phyloP scores from a whole-genome alignment of 2,329 filamentous ascomycete species.

The Colletotrichum horii region DNA sequence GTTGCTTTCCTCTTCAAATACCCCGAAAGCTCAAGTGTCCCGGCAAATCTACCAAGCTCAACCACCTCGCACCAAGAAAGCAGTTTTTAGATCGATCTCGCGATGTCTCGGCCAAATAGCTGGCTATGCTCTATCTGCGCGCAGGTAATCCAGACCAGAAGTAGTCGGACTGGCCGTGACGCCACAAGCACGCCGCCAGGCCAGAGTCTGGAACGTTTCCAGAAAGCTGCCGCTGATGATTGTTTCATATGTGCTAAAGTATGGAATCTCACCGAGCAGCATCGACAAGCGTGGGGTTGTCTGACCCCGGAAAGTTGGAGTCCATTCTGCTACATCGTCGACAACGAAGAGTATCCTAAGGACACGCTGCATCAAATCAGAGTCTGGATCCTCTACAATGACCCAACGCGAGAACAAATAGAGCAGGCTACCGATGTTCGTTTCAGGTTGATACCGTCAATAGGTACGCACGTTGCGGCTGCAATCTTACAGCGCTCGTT shows the following conservation, averaged over 20 bases:
- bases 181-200: rapidly evolving
- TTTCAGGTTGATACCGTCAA: neutral
- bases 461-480: neutral
- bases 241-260: neutral
- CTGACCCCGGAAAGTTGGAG: neutral
- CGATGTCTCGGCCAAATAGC: rapidly evolving
- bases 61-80: rapidly evolving
- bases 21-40: neutral
- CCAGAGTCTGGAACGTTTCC: neutral
- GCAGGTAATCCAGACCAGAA: neutral
- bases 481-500: too few species aligned
- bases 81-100: neutral
- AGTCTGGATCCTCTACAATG: neutral
- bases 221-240: neutral
- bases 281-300: neutral
- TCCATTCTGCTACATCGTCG: neutral
- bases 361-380: neutral
- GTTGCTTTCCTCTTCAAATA: too few species aligned
- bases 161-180: neutral
- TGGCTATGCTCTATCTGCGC: neutral
- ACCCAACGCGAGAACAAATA: neutral
- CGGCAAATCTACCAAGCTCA: rapidly evolving
- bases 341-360: neutral
- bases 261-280: neutral
- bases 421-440: neutral